Percentiles rank a stretch among this genome's conserved stretches.
phyloP scores from a whole-genome alignment of 768 basidiomycete species.

The Hemileccinum impolitum region DNA sequence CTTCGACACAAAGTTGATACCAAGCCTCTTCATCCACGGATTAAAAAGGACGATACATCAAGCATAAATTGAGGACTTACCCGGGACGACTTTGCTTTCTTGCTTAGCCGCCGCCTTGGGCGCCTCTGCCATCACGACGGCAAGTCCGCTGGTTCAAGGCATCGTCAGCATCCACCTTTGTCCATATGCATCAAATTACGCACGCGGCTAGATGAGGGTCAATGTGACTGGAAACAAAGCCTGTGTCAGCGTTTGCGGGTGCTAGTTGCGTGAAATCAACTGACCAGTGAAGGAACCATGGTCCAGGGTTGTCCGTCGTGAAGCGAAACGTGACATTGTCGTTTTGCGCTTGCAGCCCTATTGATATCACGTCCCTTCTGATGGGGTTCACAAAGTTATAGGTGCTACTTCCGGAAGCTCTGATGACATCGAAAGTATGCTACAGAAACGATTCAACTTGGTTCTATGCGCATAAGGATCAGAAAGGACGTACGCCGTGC shows the following conservation, averaged over 20 bases:
- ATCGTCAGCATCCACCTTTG: neutral
- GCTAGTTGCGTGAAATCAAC: neutral
- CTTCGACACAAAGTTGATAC: too few species aligned
- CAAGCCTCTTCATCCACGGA: too few species aligned
- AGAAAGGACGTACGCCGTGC: constrained; percentile 37
- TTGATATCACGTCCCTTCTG: constrained; percentile 45
- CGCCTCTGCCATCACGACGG: too few species aligned
- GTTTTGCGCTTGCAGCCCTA: constrained; percentile 26
- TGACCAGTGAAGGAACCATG: constrained; percentile 24
- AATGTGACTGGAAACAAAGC: constrained; percentile 13
- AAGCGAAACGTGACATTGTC: constrained; percentile 53
- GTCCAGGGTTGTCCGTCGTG: constrained; percentile 54
- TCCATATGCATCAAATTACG: neutral
- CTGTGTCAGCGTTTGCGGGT: neutral
- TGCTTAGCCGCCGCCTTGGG: too few species aligned
- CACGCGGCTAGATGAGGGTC: constrained; percentile 21
- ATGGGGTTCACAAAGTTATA: constrained; percentile 51
- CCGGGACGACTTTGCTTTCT: too few species aligned
- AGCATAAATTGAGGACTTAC: too few species aligned
- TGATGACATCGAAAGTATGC: constrained; percentile 41
- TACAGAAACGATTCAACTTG: constrained; percentile 9
- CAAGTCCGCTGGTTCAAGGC: too few species aligned
- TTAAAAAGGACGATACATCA: too few species aligned
- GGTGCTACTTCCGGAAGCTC: constrained; percentile 34
- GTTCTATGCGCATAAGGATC: neutral